Base-by-base conservation (phyloP, 305 asterid species). In the Fraxinus albicans region DNA sequence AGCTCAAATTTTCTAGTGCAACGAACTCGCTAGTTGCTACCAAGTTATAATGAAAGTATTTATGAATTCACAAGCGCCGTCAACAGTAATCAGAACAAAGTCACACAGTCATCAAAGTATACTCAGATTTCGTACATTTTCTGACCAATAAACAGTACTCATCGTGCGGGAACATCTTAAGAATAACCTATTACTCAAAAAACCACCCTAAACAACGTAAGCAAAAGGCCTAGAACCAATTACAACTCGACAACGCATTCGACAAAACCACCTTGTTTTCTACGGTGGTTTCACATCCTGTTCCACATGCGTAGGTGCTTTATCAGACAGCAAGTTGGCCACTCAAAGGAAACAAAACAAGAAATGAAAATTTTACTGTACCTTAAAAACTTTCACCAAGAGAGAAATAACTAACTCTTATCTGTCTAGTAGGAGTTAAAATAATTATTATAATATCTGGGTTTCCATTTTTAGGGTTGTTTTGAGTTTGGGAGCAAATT, bases 211-310 rank as follows among this genome's bases (percentile, higher is more conserved):
- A 87, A 58, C 60, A 60, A 80, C 67, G 75, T 31, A 38, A 47
- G 8, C 19, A 44, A n/a, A 58, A 44, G 72, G 2, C 78, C 72
- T 9, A 25, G 7, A 8, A 5, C 91, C 89, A 91, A 88, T 85
- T 73, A 36, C 8, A 74, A 9, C n/a, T 86, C 82, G 92, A 93
- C 97, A 90, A 33, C 95, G 76, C 82, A 90, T 83, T 83, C 85
- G 79, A 83, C 84, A 63, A 85, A 25, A 74, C 89, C 72, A 77
- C 82, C 77, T 29, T 76, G 84, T 86, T 80, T 75, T 77, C 42
- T 34, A 3, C 65, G 2, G 87, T 80, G 79, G 86, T 85, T 81
- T 91, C 88, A 76, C 84, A 75, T 82, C 88, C 81, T 84, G 78
- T 76, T 65, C 77, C 85, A 77, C 70, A 70, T 35, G 3, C 83